Conservation (phyloP, 306 rosid species). For the Herpetospermum pedunculosum region DNA sequence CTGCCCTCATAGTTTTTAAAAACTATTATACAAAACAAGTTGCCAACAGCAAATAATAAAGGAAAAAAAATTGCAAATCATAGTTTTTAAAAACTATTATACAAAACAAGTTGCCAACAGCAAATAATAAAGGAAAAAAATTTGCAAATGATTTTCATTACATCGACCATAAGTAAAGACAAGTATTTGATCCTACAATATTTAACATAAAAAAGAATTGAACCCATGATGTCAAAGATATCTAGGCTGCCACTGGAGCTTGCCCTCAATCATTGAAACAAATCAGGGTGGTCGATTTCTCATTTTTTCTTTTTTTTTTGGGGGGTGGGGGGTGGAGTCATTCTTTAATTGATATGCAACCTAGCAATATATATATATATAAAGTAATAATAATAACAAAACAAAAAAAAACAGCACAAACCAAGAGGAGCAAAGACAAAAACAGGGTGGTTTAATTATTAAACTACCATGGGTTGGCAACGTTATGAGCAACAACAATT, state of each 20-base stretch:
- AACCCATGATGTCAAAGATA: background rate
- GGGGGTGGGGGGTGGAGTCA: background rate
- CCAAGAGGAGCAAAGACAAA: background rate
- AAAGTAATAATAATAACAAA: too few relatives aligned
- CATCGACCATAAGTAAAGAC: background rate
- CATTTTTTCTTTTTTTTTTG: background rate
- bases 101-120: background rate
- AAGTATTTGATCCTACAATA: background rate
- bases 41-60: background rate
- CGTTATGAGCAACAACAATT: background rate
- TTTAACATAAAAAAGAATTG: background rate
- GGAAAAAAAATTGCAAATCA: background rate
- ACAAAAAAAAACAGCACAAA: background rate
- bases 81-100: background rate
- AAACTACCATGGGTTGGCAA: background rate
- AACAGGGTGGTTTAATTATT: background rate
- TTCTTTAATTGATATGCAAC: background rate
- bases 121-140: background rate
- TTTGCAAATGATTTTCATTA: background rate
- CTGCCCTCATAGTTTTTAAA: background rate
- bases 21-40: background rate
- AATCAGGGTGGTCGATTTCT: background rate
- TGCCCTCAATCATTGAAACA: background rate
- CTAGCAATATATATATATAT: background rate
- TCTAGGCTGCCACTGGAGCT: background rate